Conservation (phyloP, 164 flowering plant species). For the grape (Vitis vinifera) region DNA sequence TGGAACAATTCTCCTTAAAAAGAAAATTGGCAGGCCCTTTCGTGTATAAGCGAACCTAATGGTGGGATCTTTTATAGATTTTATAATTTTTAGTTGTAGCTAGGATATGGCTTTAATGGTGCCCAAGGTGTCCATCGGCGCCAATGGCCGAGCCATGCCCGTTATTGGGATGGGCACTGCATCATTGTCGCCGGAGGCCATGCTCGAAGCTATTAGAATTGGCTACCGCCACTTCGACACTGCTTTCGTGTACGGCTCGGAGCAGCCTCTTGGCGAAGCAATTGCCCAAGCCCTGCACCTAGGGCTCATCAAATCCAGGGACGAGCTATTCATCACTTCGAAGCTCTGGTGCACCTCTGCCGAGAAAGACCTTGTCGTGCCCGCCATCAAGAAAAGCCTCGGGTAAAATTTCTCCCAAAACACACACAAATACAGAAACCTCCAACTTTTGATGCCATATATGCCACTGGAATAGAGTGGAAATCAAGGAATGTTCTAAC, state of each 20-base stretch:
- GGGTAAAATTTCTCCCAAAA: slow-evolving; percentile 10
- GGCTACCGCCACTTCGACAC: slow-evolving; percentile 47
- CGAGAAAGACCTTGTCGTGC: slow-evolving; percentile 24
- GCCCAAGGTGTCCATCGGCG: background rate
- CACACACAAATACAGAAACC: background rate
- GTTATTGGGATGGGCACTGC: slow-evolving; percentile 34
- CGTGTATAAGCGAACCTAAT: too few relatives aligned
- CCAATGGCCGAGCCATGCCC: slow-evolving; percentile 23
- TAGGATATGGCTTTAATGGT: too few relatives aligned
- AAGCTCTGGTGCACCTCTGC: slow-evolving; percentile 35
- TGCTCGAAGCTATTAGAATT: slow-evolving; percentile 26
- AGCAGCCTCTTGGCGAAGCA: slow-evolving; percentile 33
- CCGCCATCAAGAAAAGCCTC: slow-evolving; percentile 26
- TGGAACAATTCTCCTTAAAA: too few relatives aligned
- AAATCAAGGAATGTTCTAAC: too few relatives aligned
- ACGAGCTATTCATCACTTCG: slow-evolving; percentile 37
- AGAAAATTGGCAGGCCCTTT: too few relatives aligned
- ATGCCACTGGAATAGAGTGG: too few relatives aligned
- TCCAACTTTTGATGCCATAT: background rate
- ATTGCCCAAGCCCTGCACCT: slow-evolving; percentile 16
- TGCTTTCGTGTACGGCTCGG: slow-evolving; percentile 23
- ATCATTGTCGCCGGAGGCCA: slow-evolving; percentile 21
- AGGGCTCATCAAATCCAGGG: slow-evolving; percentile 25
- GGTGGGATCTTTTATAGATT: too few relatives aligned
- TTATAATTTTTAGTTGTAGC: too few relatives aligned